These are phyloP conservation scores for Candida broadrunensis DNA, from an alignment of 805 yeast species.

Conservation along the genomic window DNA sequence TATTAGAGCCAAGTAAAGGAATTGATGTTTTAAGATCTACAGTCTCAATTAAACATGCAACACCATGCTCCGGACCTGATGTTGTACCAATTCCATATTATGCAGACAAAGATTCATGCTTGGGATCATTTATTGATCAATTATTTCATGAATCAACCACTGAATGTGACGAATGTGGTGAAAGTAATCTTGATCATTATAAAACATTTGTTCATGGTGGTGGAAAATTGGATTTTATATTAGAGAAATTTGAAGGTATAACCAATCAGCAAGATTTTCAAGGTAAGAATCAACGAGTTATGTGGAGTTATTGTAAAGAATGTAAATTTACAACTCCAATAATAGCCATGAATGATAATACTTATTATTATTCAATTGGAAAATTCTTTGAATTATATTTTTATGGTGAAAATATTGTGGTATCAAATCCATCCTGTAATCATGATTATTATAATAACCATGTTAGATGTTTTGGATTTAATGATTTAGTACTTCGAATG, in stretches of 20 bases:
- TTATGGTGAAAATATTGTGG: conserved; percentile 48
- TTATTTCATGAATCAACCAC: conserved; percentile 63
- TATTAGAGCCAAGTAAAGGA: conserved; percentile 64
- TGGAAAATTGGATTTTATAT: conserved; percentile 74
- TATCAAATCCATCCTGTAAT: conserved; percentile 45
- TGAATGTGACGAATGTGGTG: conserved; percentile 79
- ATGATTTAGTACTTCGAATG: conserved; percentile 73
- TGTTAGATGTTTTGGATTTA: conserved; percentile 77
- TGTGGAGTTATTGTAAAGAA: conserved; percentile 88
- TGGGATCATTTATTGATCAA: conserved; percentile 87
- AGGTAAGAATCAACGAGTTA: conserved; percentile 52
- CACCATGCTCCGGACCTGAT: conserved; percentile 92
- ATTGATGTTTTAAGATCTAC: conserved; percentile 76
- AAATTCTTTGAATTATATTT: conserved; percentile 85
- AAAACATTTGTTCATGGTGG: conserved; percentile 85
- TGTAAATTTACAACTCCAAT: conserved; percentile 78
- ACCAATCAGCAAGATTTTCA: conserved; percentile 16
- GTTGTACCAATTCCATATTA: conserved; percentile 81
- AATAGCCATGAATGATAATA: conserved; percentile 75
- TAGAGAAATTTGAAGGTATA: conserved; percentile 47
- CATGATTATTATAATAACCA: conserved; percentile 85
- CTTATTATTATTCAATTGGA: conserved; percentile 91
- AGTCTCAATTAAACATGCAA: conserved; percentile 78
- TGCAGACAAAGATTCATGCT: conserved; percentile 84
- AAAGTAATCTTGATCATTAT: conserved; percentile 67